A percentile compares a stretch with the other conserved stretches of the same genome.
phyloP scores from a whole-genome alignment of 1,284 basidiomycete species.

The Leucoagaricus sp. region DNA sequence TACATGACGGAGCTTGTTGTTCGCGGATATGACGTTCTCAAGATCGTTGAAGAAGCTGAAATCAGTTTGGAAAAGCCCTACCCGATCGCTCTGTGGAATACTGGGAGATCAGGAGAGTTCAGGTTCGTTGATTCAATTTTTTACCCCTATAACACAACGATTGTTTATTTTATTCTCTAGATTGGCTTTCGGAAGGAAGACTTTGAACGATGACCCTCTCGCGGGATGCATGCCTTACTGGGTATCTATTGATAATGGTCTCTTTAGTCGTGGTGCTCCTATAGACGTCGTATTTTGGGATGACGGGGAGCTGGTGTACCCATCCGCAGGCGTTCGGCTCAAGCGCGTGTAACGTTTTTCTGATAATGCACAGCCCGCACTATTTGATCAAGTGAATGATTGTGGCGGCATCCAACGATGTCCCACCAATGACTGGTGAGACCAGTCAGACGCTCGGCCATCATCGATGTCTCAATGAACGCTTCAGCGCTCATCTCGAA shows the following conservation, averaged over 20 bases:
- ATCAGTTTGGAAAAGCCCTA: conserved; percentile 12
- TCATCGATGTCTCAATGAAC: no score
- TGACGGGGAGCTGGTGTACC: conserved; percentile 29
- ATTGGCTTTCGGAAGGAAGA: conserved; percentile 30
- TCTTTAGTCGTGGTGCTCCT: conserved; percentile 29
- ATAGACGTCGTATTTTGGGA: conserved; percentile 36
- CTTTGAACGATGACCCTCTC: conserved; percentile 26
- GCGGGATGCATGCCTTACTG: conserved; percentile 35
- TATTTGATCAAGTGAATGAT: no score
- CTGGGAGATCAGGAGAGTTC: conserved; percentile 41
- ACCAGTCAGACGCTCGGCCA: no score
- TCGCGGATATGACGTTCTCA: conserved; percentile 35
- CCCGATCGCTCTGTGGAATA: conserved; percentile 37
- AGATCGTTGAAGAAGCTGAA: conserved; percentile 22
- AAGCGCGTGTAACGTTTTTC: not conserved
- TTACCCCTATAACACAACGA: not conserved
- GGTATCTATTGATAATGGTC: conserved; percentile 27
- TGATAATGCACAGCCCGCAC: no score
- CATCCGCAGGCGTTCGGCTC: conserved; percentile 30
- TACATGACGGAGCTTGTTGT: conserved; percentile 35
- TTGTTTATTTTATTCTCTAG: conserved; percentile 16
- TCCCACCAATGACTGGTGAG: no score
- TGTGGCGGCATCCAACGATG: no score
- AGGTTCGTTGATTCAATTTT: conserved; percentile 26
- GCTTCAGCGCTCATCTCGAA: no score